Percentiles rank a stretch among this genome's conserved stretches.
Evolutionary conservation across 2,329 filamentous ascomycete species (phyloP).

Genomic region (Hypoxylon sp.): DNA sequence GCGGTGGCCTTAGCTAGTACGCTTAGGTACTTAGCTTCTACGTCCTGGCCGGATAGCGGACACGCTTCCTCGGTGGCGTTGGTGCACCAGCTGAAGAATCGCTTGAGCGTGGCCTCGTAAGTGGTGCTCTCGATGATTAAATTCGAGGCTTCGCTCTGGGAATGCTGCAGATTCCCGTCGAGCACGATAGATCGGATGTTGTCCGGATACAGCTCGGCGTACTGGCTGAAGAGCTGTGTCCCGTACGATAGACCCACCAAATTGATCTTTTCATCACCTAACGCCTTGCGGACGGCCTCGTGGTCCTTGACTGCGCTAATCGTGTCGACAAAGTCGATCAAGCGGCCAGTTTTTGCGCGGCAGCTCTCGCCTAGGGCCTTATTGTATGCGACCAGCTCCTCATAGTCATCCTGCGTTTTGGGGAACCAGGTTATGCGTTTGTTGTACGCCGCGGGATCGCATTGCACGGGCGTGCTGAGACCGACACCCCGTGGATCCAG

Average conservation of each 20-base stretch:
- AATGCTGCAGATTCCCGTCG: slow-evolving; percentile 63
- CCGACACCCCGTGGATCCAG: slow-evolving; percentile 62
- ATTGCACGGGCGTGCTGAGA: slow-evolving; percentile 58
- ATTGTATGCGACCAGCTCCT: slow-evolving; percentile 58
- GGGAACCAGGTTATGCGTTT: slow-evolving; percentile 57
- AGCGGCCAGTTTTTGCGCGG: slow-evolving; percentile 56
- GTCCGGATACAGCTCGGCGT: slow-evolving; percentile 62
- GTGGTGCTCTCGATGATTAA: slow-evolving; percentile 56
- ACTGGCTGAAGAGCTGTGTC: slow-evolving; percentile 60
- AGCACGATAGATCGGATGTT: slow-evolving; percentile 60
- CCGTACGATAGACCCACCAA: slow-evolving; percentile 63
- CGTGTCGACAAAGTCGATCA: slow-evolving; percentile 62
- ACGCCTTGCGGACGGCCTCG: slow-evolving; percentile 52
- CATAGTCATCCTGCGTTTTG: slow-evolving; percentile 56
- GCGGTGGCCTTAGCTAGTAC: slow-evolving; percentile 52
- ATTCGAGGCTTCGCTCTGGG: slow-evolving; percentile 55
- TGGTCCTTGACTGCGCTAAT: slow-evolving; percentile 53
- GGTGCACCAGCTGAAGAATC: slow-evolving; percentile 59
- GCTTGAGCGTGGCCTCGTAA: slow-evolving; percentile 56
- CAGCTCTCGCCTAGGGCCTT: slow-evolving; percentile 59
- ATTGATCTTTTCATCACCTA: slow-evolving; percentile 48
- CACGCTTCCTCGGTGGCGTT: slow-evolving; percentile 48
- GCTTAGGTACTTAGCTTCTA: slow-evolving; percentile 46
- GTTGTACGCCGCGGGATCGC: slow-evolving; percentile 57
- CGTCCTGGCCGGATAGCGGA: slow-evolving; percentile 53